A percentile compares a stretch with the other conserved stretches of the same genome.
Evolutionary conservation across 208 protist genomes (phyloP).

Genomic region (Trichomonas tenax): DNA sequence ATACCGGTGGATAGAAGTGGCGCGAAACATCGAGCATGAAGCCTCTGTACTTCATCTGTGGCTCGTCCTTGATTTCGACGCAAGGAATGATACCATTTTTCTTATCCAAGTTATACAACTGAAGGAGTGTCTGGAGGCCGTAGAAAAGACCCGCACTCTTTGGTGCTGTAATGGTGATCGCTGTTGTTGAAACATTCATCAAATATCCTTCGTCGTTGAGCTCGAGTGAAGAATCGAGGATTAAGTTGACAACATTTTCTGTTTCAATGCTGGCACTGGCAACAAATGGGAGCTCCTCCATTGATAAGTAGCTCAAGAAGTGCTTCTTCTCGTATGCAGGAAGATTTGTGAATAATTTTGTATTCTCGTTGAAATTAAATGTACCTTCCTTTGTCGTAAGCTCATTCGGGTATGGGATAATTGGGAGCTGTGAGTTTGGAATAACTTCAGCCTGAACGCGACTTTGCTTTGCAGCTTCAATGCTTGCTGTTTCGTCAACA

Average conservation of each 20-base stretch:
- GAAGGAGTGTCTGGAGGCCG: background rate
- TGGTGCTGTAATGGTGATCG: background rate
- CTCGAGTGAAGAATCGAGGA: background rate
- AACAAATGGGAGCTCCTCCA: background rate
- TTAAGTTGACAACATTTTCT: background rate
- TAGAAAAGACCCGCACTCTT: background rate
- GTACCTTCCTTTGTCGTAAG: background rate
- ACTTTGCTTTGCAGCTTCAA: too few species aligned
- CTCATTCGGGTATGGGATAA: background rate
- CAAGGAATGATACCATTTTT: background rate
- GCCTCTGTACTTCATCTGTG: background rate
- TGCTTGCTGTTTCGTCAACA: too few species aligned
- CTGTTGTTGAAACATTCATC: background rate
- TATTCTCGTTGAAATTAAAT: background rate
- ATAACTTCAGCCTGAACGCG: too few species aligned
- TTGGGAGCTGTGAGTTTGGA: background rate
- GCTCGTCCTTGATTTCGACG: background rate
- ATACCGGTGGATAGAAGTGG: background rate
- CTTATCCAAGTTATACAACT: background rate
- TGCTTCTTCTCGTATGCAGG: background rate
- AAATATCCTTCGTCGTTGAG: background rate
- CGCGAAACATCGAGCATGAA: slow-evolving; percentile 21
- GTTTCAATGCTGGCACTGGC: background rate
- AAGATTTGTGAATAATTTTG: background rate
- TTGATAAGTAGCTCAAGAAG: background rate